Evolutionary conservation across 2,329 filamentous ascomycete genomes (phyloP).

Genomic region (Ophiostoma australiae): DNA sequence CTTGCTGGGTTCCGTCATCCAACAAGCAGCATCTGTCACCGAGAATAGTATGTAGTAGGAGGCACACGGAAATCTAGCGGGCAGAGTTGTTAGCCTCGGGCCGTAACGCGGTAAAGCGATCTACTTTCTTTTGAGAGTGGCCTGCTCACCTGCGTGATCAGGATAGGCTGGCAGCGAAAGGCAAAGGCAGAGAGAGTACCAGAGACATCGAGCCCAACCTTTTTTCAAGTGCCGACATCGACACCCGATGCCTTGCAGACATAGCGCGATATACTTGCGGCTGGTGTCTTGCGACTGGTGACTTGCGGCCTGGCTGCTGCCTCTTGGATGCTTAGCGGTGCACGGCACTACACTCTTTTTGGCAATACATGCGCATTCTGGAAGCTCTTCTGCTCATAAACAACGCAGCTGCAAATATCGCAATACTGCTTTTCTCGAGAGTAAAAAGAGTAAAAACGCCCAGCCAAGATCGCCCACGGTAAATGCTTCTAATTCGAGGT

Average conservation of each 20-base stretch:
- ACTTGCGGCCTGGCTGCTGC: not conserved
- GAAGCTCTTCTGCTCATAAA: constrained; percentile 1
- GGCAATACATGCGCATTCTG: constrained; percentile 3
- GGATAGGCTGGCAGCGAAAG: not conserved
- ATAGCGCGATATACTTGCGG: constrained; percentile 1
- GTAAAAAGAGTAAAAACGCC: not conserved
- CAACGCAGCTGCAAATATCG: not conserved
- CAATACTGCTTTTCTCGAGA: not conserved
- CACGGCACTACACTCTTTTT: constrained; percentile 1
- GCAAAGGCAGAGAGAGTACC: not conserved
- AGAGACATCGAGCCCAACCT: not conserved
- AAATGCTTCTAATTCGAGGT: constrained; percentile 9
- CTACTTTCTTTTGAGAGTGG: not conserved
- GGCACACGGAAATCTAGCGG: too few species aligned
- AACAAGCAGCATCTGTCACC: not conserved
- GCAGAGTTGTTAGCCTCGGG: not conserved
- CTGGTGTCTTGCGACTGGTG: not conserved
- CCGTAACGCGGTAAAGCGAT: not conserved
- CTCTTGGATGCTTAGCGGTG: not conserved
- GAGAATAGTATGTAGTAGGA: too few species aligned
- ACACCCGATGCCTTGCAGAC: not conserved
- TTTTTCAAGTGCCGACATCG: constrained; percentile 4
- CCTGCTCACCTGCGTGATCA: not conserved
- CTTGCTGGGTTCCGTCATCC: not conserved
- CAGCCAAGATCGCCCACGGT: not conserved